A percentile compares a stretch with the other conserved stretches of the same genome.
Conservation (phyloP, 306 rosid species). For the Delonix regia region DNA sequence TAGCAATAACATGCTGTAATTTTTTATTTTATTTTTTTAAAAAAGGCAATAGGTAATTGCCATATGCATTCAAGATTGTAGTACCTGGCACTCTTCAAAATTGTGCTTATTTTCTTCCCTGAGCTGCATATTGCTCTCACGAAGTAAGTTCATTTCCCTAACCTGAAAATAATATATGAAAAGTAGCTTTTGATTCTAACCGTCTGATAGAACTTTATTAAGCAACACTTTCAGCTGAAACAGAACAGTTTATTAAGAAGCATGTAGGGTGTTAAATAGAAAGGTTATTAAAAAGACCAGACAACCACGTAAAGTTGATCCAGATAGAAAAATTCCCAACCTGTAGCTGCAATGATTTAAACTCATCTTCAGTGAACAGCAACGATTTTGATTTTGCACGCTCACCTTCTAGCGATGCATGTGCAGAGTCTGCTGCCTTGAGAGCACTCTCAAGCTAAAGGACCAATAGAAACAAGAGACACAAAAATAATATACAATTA, state of each 20-base stretch:
- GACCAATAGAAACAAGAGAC: conserved; percentile 5
- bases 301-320: neutral
- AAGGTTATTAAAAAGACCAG: neutral
- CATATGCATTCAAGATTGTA: neutral
- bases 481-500: conserved; percentile 11
- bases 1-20: neutral
- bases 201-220: neutral
- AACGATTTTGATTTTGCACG: conserved; percentile 73
- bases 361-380: conserved; percentile 85
- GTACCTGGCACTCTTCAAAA: conserved; percentile 96
- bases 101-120: conserved; percentile 99
- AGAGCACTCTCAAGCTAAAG: conserved; percentile 83
- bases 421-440: conserved; percentile 80
- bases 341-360: conserved; percentile 92
- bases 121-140: conserved; percentile 94
- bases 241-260: conserved; percentile 9
- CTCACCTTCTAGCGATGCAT: conserved; percentile 74
- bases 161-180: conserved; percentile 55
- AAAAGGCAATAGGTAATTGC: neutral
- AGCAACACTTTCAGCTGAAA: neutral
- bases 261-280: neutral
- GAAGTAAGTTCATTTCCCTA: conserved; percentile 90
- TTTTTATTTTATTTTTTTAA: neutral
- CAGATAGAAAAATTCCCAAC: conserved; percentile 40
- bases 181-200: conserved; percentile 9